These are phyloP conservation scores for Coemansia umbellata DNA, from an alignment of 192 early-diverging fungal genomes.

Conservation along the genomic window DNA sequence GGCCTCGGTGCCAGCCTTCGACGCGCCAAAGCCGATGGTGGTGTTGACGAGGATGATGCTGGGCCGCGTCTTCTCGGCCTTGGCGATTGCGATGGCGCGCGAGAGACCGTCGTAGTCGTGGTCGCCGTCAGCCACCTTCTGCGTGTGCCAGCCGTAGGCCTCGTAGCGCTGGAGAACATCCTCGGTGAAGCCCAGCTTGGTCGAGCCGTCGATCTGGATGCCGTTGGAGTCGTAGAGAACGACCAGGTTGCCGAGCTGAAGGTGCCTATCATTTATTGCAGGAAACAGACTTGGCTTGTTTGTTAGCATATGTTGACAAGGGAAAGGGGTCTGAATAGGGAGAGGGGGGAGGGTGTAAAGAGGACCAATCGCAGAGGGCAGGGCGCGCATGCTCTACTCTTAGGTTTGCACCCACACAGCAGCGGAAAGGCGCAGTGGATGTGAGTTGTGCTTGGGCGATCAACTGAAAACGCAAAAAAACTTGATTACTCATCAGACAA, in stretches of 20 bases:
- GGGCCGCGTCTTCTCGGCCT: conserved; percentile 75
- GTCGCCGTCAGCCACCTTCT: conserved; percentile 75
- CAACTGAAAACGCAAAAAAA: too few relatives aligned
- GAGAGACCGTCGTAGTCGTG: conserved; percentile 66
- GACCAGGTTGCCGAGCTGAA: conserved; percentile 91
- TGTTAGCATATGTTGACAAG: too few relatives aligned
- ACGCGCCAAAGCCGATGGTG: conserved; percentile 91
- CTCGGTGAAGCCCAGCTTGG: conserved; percentile 84
- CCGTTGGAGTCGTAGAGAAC: conserved; percentile 95
- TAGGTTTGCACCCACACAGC: too few relatives aligned
- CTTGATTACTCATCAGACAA: background rate
- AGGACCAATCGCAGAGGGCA: too few relatives aligned
- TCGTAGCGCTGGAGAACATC: conserved; percentile 84
- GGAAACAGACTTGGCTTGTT: too few relatives aligned
- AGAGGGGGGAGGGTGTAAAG: too few relatives aligned
- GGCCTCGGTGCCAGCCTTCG: conserved; percentile 81
- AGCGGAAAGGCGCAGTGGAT: background rate
- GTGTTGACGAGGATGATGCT: conserved; percentile 87
- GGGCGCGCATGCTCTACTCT: too few relatives aligned
- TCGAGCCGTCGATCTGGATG: conserved; percentile 91
- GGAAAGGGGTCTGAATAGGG: too few relatives aligned
- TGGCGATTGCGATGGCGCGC: conserved; percentile 75
- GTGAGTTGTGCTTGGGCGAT: too few relatives aligned
- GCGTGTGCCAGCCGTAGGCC: conserved; percentile 92
- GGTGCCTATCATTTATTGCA: conserved; percentile 60